Evolutionary conservation across 768 basidiomycete species (phyloP), one percentile per base, ranked within the genome.

Genomic region (Crepidotus variabilis): DNA sequence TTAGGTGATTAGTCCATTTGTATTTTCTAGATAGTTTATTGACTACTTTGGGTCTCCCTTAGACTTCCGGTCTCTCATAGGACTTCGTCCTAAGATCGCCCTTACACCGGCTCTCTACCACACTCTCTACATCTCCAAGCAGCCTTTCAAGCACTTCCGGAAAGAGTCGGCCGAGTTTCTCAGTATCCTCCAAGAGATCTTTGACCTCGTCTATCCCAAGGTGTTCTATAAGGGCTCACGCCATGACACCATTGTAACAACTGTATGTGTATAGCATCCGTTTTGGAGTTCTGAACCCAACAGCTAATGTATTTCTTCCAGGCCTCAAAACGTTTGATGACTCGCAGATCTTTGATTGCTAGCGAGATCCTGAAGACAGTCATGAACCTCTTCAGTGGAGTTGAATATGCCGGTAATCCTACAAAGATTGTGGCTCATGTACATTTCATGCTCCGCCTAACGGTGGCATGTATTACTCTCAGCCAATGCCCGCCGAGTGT

Each of bases 271-370:
- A n/a, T 45, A 23, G 14, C 34, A 45, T 47, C 11, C 45, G 16
- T 43, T 22, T 18, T 51, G 20, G n/a, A 18, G 14, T 32, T 51
- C 35, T n/a, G n/a, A n/a, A n/a, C n/a, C n/a, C n/a, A n/a, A n/a
- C n/a, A n/a, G 33, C 8, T 16, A 20, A 28, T 51, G 10, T 33
- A 28, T 51, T 35, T 34, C 21, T 35, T 54, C 14, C n/a, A 56
- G 59, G 58, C 55, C 2, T 57, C 21, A n/a, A 36, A 51, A 7
- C 43, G 54, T n/a, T 43, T 62, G 23, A 59, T 54, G 32, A 54
- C 28, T 10, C 51, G 52, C 18, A 57, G 47, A 18, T 59, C 57
- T 3, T 22, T 20, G 11, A 51, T 62, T 9, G 58, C 52, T 14
- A 34, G 22, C 23, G 54, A 52, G 20, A 46, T 50, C 28, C 18